Percentiles rank a stretch among this genome's conserved stretches.
Evolutionary conservation across 257 asterid genomes (phyloP).

Genomic region (Forsythia suspensa): DNA sequence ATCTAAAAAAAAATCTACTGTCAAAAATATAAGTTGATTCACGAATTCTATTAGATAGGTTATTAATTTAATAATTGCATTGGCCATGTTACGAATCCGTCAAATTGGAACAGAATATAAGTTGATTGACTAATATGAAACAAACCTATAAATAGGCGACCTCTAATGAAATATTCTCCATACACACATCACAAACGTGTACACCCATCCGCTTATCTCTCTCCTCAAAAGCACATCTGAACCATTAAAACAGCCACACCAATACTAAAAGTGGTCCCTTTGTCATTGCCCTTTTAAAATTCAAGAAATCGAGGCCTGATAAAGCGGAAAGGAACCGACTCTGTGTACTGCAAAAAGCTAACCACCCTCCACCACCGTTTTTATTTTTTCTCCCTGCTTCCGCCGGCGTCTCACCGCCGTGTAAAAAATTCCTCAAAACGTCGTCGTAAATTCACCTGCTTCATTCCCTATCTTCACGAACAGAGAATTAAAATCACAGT

Average conservation of each 20-base stretch:
- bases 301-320: constrained; percentile 38
- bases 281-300: constrained; percentile 20
- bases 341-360: background rate
- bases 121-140: background rate
- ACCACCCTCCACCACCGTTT: constrained; percentile 27
- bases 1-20: no score
- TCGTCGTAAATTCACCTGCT: constrained; percentile 4
- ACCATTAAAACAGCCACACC: constrained; percentile 29
- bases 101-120: background rate
- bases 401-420: constrained; percentile 31
- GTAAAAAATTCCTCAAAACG: background rate
- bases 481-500: background rate
- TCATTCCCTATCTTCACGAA: background rate
- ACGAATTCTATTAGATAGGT: no score
- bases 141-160: background rate
- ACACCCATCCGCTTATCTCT: background rate
- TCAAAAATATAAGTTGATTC: no score
- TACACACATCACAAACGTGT: background rate
- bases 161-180: background rate
- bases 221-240: background rate
- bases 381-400: constrained; percentile 10
- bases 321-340: constrained; percentile 62
- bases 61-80: no score
- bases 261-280: constrained; percentile 24
- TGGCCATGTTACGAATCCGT: background rate